Evolutionary conservation across 176 grass and related monocot species (phyloP).

Genomic region (Puya raimondii): DNA sequence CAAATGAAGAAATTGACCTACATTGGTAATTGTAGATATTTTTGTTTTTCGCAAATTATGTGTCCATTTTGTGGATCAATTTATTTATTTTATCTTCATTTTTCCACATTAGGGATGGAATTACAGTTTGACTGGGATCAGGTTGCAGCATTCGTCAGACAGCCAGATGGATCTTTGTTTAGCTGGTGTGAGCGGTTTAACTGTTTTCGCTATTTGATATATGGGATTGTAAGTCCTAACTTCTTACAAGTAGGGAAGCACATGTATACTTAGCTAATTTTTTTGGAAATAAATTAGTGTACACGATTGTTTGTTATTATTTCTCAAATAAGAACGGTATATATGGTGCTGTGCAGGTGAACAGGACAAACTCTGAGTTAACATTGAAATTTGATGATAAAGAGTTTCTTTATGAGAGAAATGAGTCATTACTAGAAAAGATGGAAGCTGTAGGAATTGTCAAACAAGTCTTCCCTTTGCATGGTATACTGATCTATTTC

Average conservation of each 20-base stretch:
- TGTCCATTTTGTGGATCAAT: not conserved
- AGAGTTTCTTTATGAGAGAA: slow-evolving; percentile 46
- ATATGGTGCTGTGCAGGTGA: slow-evolving; percentile 55
- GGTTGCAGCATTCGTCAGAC: slow-evolving; percentile 70
- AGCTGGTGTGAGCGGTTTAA: slow-evolving; percentile 84
- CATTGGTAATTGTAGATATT: slow-evolving; percentile 47
- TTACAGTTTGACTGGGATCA: slow-evolving; percentile 95
- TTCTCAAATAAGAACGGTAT: slow-evolving; percentile 18
- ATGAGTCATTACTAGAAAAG: slow-evolving; percentile 55
- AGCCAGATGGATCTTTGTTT: slow-evolving; percentile 86
- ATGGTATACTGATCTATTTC: slow-evolving; percentile 44
- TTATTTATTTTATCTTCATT: slow-evolving; percentile 9
- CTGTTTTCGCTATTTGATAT: slow-evolving; percentile 75
- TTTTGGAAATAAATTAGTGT: not conserved
- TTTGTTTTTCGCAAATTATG: not conserved
- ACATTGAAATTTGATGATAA: slow-evolving; percentile 50
- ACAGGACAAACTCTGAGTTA: slow-evolving; percentile 53
- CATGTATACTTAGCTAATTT: not conserved
- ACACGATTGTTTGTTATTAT: slow-evolving; percentile 16
- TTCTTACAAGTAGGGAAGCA: not conserved
- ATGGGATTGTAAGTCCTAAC: slow-evolving; percentile 60
- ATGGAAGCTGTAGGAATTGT: slow-evolving; percentile 85
- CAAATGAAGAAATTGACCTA: slow-evolving; percentile 84
- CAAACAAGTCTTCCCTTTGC: slow-evolving; percentile 85
- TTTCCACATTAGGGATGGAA: slow-evolving; percentile 60